phyloP scores from a whole-genome alignment of 2,329 filamentous ascomycete genomes.

The Paecilomyces sp. region DNA sequence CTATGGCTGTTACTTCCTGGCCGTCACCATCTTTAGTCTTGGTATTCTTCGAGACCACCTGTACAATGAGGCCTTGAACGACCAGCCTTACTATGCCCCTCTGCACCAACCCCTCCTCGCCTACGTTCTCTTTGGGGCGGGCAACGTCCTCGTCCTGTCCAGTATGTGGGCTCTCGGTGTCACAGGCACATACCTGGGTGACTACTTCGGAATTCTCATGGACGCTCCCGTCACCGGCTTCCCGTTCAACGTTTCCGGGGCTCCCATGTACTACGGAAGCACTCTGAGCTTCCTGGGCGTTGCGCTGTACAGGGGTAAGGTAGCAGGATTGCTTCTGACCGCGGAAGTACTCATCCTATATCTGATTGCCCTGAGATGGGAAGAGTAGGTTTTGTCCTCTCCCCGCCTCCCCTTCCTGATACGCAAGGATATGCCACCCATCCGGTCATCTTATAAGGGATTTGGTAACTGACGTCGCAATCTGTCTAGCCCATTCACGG shows the following conservation, averaged over 20 bases:
- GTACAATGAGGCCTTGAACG: conserved; percentile 75
- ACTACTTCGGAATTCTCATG: conserved; percentile 99
- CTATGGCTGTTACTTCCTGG: conserved; percentile 82
- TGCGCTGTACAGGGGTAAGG: conserved; percentile 77
- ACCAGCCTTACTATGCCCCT: conserved; percentile 67
- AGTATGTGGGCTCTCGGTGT: conserved; percentile 90
- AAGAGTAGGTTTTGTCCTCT: conserved; percentile 53
- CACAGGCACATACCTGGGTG: conserved; percentile 91
- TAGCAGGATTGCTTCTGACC: conserved; percentile 74
- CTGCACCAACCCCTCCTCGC: conserved; percentile 61
- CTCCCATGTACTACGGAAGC: conserved; percentile 95
- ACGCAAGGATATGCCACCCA: background rate
- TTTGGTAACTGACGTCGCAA: background rate
- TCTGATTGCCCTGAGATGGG: conserved; percentile 70
- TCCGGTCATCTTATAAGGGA: background rate
- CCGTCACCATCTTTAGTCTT: conserved; percentile 80
- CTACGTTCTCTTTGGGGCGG: conserved; percentile 62
- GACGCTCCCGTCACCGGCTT: conserved; percentile 90
- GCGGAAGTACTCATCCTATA: conserved; percentile 71
- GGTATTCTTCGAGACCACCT: conserved; percentile 82
- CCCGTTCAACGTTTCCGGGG: conserved; percentile 84
- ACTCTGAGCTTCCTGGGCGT: conserved; percentile 88
- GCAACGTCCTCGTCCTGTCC: conserved; percentile 78
- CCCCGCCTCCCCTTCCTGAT: background rate
- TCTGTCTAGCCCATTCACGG: conserved; percentile 67